Evolutionary conservation across 108 stramenopile species (phyloP).

Genomic region (Skeletonema marinoi): DNA sequence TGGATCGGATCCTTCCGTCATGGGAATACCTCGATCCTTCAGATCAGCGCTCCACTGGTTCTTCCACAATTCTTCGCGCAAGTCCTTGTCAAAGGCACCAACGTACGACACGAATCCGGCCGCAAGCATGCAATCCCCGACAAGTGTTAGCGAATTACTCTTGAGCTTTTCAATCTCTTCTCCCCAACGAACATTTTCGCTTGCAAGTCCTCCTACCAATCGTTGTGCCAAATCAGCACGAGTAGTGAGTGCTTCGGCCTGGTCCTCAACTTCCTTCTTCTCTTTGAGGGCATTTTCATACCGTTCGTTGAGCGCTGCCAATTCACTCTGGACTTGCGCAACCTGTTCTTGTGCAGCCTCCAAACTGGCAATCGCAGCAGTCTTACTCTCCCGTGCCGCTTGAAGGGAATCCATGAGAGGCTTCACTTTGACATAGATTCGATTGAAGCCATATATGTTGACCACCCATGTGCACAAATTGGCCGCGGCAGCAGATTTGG

Average conservation of each 20-base stretch:
- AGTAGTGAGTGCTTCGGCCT: slow-evolving; percentile 69
- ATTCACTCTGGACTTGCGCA: slow-evolving; percentile 49
- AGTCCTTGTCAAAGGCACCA: slow-evolving; percentile 87
- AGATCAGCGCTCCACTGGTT: slow-evolving; percentile 79
- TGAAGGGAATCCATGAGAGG: slow-evolving; percentile 89
- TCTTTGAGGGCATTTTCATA: slow-evolving; percentile 74
- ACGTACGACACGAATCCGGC: slow-evolving; percentile 92
- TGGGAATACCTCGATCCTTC: slow-evolving; percentile 65
- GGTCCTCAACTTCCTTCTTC: slow-evolving; percentile 83
- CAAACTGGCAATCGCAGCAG: slow-evolving; percentile 69
- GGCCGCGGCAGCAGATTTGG: slow-evolving; percentile 86
- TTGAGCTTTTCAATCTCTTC: slow-evolving; percentile 79
- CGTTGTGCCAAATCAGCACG: slow-evolving; percentile 82
- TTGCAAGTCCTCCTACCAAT: slow-evolving; percentile 82
- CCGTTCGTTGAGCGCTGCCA: slow-evolving; percentile 55
- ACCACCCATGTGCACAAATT: slow-evolving; percentile 90
- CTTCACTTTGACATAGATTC: slow-evolving; percentile 92
- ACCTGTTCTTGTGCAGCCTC: slow-evolving; percentile 76
- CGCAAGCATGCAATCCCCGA: slow-evolving; percentile 91
- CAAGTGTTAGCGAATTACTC: slow-evolving; percentile 61
- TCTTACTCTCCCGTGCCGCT: slow-evolving; percentile 73
- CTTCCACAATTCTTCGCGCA: slow-evolving; percentile 78
- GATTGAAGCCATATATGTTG: slow-evolving; percentile 87
- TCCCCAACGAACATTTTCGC: slow-evolving; percentile 91
- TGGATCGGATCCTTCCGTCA: slow-evolving; percentile 82